These are phyloP conservation scores for Daldinia concentrica DNA, from an alignment of 495 filamentous ascomycete species.

Conservation along the genomic window DNA sequence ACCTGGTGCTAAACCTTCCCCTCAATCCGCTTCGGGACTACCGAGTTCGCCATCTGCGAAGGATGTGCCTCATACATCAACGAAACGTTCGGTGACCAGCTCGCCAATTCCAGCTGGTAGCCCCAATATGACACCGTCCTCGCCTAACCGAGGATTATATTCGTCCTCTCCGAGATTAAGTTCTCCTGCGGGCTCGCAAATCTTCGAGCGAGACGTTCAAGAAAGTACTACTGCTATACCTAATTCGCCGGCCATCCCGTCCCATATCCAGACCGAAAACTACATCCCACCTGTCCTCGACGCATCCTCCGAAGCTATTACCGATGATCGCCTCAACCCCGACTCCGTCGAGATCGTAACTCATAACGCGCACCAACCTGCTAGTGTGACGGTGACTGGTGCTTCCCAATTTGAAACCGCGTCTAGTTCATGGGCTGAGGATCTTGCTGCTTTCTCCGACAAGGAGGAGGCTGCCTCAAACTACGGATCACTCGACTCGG, in stretches of 20 bases:
- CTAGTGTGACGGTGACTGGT: conserved; percentile 68
- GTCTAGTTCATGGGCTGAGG: conserved; percentile 61
- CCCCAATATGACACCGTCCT: conserved; percentile 58
- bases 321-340: conserved; percentile 75
- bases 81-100: conserved; percentile 50
- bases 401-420: conserved; percentile 50
- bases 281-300: conserved; percentile 91
- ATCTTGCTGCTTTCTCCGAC: conserved; percentile 62
- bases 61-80: conserved; percentile 35
- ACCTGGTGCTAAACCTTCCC: conserved; percentile 46
- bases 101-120: conserved; percentile 57
- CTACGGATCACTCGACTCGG: conserved; percentile 75
- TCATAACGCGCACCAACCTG: conserved; percentile 81
- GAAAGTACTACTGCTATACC: conserved; percentile 71
- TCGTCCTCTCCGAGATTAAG: conserved; percentile 68
- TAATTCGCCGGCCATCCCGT: conserved; percentile 78
- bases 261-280: conserved; percentile 90
- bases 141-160: conserved; percentile 60
- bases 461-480: conserved; percentile 65
- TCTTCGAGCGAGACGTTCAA: conserved; percentile 94
- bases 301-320: conserved; percentile 88
- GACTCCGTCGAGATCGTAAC: conserved; percentile 91
- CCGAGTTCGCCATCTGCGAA: conserved; percentile 42
- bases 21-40: conserved; percentile 39
- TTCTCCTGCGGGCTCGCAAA: conserved; percentile 79